Conservation (phyloP, 345 rosid genomes). For the Salix arbutifolia region DNA sequence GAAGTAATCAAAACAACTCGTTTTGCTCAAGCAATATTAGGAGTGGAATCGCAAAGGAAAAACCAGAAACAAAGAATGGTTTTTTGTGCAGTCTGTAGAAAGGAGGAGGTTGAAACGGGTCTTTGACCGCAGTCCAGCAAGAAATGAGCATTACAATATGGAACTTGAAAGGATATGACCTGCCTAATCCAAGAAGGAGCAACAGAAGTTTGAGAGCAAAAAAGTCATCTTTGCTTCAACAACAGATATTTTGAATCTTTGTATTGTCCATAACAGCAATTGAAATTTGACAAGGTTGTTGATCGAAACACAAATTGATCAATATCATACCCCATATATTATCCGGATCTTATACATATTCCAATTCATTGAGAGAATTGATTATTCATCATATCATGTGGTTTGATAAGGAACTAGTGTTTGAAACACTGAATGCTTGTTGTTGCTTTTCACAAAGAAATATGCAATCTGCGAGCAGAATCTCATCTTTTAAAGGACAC, state of each 20-base stretch:
- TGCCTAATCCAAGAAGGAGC: background rate
- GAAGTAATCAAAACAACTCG: background rate
- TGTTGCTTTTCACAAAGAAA: background rate
- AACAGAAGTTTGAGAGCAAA: background rate
- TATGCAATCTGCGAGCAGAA: conserved; percentile 2
- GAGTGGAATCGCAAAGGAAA: background rate
- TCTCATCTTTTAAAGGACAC: background rate
- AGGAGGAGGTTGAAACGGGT: background rate
- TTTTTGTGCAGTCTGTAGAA: background rate
- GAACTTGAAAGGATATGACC: background rate
- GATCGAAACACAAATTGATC: background rate
- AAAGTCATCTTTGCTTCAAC: background rate
- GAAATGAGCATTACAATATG: background rate
- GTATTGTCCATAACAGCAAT: background rate
- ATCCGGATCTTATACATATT: background rate
- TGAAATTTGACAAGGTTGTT: background rate
- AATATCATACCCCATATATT: background rate
- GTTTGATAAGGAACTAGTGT: background rate
- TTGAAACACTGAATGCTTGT: background rate
- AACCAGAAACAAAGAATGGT: background rate
- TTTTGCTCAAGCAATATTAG: background rate
- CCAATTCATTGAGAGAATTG: background rate
- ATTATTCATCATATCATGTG: background rate
- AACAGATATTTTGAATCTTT: background rate
- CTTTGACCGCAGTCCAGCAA: background rate